Evolutionary conservation across 2,329 filamentous ascomycete species (phyloP).

Genomic region (Fusarium secorum): DNA sequence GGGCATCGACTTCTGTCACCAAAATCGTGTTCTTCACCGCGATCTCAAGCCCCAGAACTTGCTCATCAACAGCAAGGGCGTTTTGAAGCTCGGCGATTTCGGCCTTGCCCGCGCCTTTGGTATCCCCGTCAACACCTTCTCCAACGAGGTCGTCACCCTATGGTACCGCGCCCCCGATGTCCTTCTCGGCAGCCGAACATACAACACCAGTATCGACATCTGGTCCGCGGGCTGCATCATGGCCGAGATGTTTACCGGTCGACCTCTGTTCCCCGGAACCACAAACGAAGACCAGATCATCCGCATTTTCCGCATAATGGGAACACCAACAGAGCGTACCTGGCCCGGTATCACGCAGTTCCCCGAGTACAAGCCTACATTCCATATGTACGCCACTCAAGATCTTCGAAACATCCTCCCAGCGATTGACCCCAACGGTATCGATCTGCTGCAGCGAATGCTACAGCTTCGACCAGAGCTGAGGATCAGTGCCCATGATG

Average conservation of each 20-base stretch:
- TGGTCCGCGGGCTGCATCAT: conserved; percentile 99
- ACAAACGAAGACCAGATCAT: conserved; percentile 98
- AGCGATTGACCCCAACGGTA: conserved; percentile 85
- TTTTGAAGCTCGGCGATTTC: conserved; percentile 93
- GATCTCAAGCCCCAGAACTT: conserved; percentile 97
- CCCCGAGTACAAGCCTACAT: conserved; percentile 96
- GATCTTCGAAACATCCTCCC: conserved; percentile 87
- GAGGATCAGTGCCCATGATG: conserved; percentile 85
- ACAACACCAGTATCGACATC: conserved; percentile 99
- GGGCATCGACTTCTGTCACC: conserved; percentile 97
- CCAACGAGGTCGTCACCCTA: conserved; percentile 95
- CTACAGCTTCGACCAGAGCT: conserved; percentile 92
- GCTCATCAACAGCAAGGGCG: conserved; percentile 89
- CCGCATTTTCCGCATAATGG: conserved; percentile 98
- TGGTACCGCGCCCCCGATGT: conserved; percentile 99
- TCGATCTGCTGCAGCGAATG: conserved; percentile 90
- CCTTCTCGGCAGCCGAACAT: conserved; percentile 89
- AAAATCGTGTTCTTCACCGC: conserved; percentile 93
- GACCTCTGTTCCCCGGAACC: conserved; percentile 94
- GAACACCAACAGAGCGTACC: conserved; percentile 91
- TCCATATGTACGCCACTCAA: conserved; percentile 93
- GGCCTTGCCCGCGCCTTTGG: conserved; percentile 93
- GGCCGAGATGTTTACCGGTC: conserved; percentile 98
- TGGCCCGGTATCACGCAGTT: conserved; percentile 96
- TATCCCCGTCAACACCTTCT: conserved; percentile 97